A percentile compares a stretch with the other conserved stretches of the same genome.
Conservation (phyloP, 768 basidiomycete genomes). For the Suillus alpinus region DNA sequence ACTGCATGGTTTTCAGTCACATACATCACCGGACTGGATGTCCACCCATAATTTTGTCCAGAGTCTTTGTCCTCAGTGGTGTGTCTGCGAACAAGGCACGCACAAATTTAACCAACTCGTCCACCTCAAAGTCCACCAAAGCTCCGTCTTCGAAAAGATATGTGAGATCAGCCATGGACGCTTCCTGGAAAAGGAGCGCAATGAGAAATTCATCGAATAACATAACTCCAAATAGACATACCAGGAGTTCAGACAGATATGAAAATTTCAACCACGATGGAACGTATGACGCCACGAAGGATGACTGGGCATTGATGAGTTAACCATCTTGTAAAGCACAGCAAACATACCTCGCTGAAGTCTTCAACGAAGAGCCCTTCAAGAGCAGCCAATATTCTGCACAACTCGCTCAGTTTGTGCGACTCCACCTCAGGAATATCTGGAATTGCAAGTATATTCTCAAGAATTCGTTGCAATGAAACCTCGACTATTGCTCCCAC, state of each 20-base stretch:
- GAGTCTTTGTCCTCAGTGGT: slow-evolving; percentile 72
- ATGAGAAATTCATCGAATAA: neutral
- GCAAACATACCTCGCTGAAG: slow-evolving; percentile 47
- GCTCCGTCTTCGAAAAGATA: slow-evolving; percentile 91
- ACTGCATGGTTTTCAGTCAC: neutral
- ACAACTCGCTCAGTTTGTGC: slow-evolving; percentile 76
- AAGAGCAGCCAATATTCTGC: slow-evolving; percentile 71
- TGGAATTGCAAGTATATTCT: slow-evolving; percentile 68
- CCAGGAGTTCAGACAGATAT: slow-evolving; percentile 89
- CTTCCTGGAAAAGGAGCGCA: slow-evolving; percentile 55
- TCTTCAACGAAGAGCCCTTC: slow-evolving; percentile 80
- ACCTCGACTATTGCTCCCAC: slow-evolving; percentile 71
- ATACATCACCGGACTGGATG: slow-evolving; percentile 40
- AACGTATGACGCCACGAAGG: slow-evolving; percentile 81
- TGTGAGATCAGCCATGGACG: slow-evolving; percentile 86
- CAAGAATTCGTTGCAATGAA: slow-evolving; percentile 62
- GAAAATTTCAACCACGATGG: slow-evolving; percentile 94
- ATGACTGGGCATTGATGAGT: slow-evolving; percentile 42
- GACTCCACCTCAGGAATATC: slow-evolving; percentile 92
- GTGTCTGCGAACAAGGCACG: slow-evolving; percentile 88
- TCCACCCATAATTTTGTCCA: slow-evolving; percentile 67
- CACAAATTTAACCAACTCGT: slow-evolving; percentile 80
- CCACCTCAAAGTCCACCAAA: slow-evolving; percentile 83
- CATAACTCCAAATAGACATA: slow-evolving; percentile 35
- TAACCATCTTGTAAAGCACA: neutral